Conservation (phyloP, 129 eudicot genomes). For the Ambrosia artemisiifolia region DNA sequence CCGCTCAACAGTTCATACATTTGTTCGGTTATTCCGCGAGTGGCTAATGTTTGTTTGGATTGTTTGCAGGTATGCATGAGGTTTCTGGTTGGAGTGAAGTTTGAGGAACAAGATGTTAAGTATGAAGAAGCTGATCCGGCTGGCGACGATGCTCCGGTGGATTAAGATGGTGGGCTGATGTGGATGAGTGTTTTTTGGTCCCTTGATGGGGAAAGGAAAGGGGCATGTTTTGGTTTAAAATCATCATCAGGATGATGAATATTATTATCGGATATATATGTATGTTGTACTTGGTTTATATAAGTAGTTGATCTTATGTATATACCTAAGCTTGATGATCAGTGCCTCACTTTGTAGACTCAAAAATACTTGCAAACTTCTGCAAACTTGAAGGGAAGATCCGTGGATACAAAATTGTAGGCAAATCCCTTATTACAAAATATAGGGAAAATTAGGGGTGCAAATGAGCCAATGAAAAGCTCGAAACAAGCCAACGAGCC, state of each 20-base stretch:
- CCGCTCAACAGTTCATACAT: neutral
- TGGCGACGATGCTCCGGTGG: constrained; percentile 11
- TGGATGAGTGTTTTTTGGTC: neutral
- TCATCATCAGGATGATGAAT: neutral
- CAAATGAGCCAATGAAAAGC: too few relatives aligned
- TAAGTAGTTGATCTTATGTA: constrained; percentile 1
- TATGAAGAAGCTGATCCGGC: constrained; percentile 42
- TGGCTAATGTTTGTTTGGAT: neutral
- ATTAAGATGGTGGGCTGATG: constrained; percentile 10
- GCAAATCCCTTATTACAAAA: too few relatives aligned
- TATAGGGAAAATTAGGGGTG: too few relatives aligned
- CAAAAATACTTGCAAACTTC: too few relatives aligned
- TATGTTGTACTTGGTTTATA: neutral
- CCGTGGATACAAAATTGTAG: too few relatives aligned
- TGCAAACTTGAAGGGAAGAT: too few relatives aligned
- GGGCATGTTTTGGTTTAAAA: constrained; percentile 32
- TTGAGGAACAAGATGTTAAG: constrained; percentile 62
- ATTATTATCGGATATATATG: constrained; percentile 20
- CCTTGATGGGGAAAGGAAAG: neutral
- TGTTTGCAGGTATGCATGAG: constrained; percentile 57
- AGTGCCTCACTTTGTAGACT: too few relatives aligned
- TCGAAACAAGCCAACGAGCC: too few relatives aligned
- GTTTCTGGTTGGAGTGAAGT: constrained; percentile 86
- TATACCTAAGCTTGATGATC: too few relatives aligned
- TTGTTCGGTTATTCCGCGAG: neutral